These are phyloP conservation scores for Stagonosporopsis chrysanthemi DNA, from an alignment of 2,329 filamentous ascomycete genomes.

Conservation along the genomic window DNA sequence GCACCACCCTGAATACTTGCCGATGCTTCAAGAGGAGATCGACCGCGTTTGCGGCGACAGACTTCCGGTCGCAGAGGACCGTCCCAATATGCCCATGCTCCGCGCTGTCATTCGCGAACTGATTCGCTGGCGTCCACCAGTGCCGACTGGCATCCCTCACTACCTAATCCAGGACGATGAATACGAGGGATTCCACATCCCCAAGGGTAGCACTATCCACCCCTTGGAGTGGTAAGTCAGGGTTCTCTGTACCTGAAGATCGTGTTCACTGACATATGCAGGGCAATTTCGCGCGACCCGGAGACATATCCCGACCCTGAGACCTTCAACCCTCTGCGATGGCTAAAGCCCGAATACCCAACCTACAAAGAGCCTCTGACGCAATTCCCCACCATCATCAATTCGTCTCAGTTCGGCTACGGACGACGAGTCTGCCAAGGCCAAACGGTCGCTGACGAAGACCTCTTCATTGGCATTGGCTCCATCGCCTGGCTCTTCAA, in stretches of 20 bases:
- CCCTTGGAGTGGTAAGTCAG: constrained; percentile 53
- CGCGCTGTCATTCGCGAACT: constrained; percentile 51
- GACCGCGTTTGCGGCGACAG: constrained; percentile 52
- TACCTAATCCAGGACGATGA: constrained; percentile 62
- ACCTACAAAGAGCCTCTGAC: constrained; percentile 61
- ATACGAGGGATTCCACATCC: constrained; percentile 65
- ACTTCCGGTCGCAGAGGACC: constrained; percentile 47
- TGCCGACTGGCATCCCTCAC: constrained; percentile 61
- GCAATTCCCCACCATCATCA: constrained; percentile 61
- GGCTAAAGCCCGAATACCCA: constrained; percentile 66
- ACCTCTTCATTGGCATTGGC: constrained; percentile 53
- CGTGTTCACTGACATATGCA: constrained; percentile 31
- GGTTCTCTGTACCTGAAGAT: not conserved
- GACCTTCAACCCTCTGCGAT: constrained; percentile 62
- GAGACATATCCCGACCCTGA: constrained; percentile 72
- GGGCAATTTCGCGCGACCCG: constrained; percentile 62
- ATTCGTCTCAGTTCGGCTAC: constrained; percentile 63
- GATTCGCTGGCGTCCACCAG: constrained; percentile 55
- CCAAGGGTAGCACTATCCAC: constrained; percentile 59
- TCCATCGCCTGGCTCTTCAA: constrained; percentile 57
- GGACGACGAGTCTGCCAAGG: constrained; percentile 59
- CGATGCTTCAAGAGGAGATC: constrained; percentile 51
- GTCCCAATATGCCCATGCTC: constrained; percentile 50
- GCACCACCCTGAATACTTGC: constrained; percentile 54
- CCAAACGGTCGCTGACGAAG: constrained; percentile 52